Conservation (phyloP, 1,284 basidiomycete genomes). For the Irpex sp. region DNA sequence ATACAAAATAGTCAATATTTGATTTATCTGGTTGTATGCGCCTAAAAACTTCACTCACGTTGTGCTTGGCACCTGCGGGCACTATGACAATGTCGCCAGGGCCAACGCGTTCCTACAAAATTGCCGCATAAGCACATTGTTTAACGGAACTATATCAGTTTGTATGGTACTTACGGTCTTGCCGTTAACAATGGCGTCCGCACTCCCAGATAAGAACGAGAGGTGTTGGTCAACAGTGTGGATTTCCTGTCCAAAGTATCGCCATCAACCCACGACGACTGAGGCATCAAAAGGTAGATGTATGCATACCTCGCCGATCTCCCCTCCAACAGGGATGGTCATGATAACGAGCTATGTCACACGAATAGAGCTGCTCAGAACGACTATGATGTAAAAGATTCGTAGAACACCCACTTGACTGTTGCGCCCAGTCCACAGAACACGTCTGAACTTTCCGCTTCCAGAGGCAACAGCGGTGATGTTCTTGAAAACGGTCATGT, state of each 20-base stretch:
- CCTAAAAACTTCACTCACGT: conserved; percentile 18
- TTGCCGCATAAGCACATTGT: background rate
- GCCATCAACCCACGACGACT: no score
- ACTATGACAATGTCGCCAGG: conserved; percentile 28
- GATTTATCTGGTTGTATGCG: conserved; percentile 3
- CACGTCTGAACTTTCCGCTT: conserved; percentile 28
- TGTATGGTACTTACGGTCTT: conserved; percentile 16
- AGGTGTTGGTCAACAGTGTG: conserved; percentile 30
- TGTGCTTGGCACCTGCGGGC: conserved; percentile 28
- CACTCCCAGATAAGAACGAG: conserved; percentile 27
- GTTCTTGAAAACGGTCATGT: conserved; percentile 25
- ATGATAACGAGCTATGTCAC: conserved; percentile 25
- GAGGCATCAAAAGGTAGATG: no score
- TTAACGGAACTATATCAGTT: background rate
- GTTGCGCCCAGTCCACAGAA: conserved; percentile 28
- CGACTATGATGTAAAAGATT: background rate
- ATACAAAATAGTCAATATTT: background rate
- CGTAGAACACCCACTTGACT: conserved; percentile 21
- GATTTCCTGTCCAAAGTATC: conserved; percentile 19
- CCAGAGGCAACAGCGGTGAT: conserved; percentile 21
- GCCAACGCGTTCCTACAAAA: conserved; percentile 17
- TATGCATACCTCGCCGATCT: conserved; percentile 23
- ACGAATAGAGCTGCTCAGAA: background rate
- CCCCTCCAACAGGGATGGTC: conserved; percentile 27
- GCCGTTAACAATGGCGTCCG: conserved; percentile 24